These are phyloP conservation scores for Strigomonas culicis DNA, from an alignment of 208 protist species.

Conservation along the genomic window DNA sequence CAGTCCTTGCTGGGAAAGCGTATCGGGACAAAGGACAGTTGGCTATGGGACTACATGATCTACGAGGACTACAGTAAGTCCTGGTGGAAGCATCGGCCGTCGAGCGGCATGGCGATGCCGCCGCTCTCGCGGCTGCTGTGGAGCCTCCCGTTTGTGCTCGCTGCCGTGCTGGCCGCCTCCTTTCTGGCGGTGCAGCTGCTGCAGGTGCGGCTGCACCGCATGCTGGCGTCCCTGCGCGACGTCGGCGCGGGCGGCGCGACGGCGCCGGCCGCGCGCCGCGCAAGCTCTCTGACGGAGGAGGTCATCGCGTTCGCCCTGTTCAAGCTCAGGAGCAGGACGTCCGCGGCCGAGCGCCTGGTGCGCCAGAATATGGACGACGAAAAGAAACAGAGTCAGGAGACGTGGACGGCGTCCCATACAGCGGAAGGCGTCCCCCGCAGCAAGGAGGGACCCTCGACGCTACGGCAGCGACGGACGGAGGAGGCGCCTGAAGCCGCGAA, in stretches of 20 bases:
- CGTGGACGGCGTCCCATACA: too few relatives aligned
- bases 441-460: not conserved
- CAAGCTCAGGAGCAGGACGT: not conserved
- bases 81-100: too few relatives aligned
- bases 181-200: conserved; percentile 48
- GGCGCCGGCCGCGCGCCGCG: too few relatives aligned
- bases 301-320: not conserved
- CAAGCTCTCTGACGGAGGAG: not conserved
- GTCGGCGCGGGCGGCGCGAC: not conserved
- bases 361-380: not conserved
- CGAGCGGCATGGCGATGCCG: not conserved
- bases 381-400: not conserved
- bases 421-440: too few relatives aligned
- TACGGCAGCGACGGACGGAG: not conserved
- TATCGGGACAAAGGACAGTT: not conserved
- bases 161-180: conserved; percentile 7
- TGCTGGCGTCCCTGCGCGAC: conserved; percentile 33
- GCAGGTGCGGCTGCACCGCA: conserved; percentile 51
- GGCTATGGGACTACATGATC: not conserved
- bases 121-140: not conserved
- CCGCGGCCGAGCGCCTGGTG: not conserved
- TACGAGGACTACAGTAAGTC: not conserved
- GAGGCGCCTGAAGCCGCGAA: not conserved
- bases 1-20: not conserved
- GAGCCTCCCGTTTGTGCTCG: not conserved